Conservation (phyloP, 2,329 filamentous ascomycete genomes). For the Penicillium sp. region DNA sequence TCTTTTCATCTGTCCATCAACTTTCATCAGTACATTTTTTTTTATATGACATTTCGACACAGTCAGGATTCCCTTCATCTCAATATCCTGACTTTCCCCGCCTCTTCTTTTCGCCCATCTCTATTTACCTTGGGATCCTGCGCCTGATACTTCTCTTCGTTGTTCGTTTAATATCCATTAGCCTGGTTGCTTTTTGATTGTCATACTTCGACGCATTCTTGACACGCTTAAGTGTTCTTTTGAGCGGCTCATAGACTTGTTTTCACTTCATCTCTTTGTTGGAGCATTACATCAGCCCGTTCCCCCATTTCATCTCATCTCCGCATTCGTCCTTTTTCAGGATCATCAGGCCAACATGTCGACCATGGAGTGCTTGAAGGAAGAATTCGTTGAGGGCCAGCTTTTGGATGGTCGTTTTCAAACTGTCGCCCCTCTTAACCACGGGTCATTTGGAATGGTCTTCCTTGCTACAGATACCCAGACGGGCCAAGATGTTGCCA, state of each 20-base stretch:
- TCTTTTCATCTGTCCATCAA: constrained; percentile 25
- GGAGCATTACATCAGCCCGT: constrained; percentile 12
- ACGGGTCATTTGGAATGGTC: constrained; percentile 98
- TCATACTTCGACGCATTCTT: constrained; percentile 11
- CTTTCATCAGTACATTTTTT: constrained; percentile 28
- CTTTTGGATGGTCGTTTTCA: constrained; percentile 70
- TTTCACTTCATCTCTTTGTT: constrained; percentile 13
- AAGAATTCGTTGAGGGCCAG: constrained; percentile 36
- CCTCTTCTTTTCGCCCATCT: constrained; percentile 22
- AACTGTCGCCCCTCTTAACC: constrained; percentile 91
- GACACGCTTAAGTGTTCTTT: constrained; percentile 19
- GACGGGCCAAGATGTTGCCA: constrained; percentile 78
- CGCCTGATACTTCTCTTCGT: constrained; percentile 26
- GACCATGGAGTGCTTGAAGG: constrained; percentile 37
- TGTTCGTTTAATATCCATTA: constrained; percentile 27
- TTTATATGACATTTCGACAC: constrained; percentile 16
- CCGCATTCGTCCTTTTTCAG: constrained; percentile 11
- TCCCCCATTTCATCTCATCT: constrained; percentile 9
- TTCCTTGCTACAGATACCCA: constrained; percentile 81
- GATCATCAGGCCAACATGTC: constrained; percentile 21
- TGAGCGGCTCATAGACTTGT: constrained; percentile 27
- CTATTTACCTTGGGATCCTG: constrained; percentile 22
- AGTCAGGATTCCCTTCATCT: constrained; percentile 4
- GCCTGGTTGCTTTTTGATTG: constrained; percentile 31
- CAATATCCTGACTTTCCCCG: neutral